Base-by-base conservation (phyloP, 768 basidiomycete species). In the Suillus americanus region DNA sequence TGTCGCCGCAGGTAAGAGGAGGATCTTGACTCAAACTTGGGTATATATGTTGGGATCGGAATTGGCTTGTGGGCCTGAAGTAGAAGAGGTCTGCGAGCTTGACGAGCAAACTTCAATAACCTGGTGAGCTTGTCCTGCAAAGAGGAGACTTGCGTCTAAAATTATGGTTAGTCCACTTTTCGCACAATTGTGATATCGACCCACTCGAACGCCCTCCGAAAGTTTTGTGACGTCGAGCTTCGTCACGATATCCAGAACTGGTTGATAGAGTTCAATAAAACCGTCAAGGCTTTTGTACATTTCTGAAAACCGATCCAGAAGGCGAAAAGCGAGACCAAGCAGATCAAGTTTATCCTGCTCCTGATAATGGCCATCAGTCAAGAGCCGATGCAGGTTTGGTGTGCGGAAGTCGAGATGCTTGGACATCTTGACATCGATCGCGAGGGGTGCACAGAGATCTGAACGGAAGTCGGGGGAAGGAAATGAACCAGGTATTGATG, bases 61-160 rank as follows among this genome's bases (percentile, higher is more conserved):
- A 99, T 97, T 0, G 95, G 93, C 75, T 96, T 97, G 81, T 99
- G 97, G 3, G 91, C 83, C 80, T 99, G 97, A 25, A 99, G 83
- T 3, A 77, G 79, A 35, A 99, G 87, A 1, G 97, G 94, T 61
- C 80, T 84, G 43, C 97, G 90, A 0, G 86, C 81, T 76, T 90
- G 85, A 13, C 75, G 79, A 0, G 93, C 80, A 71, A 96, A 92
- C 69, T 87, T 90, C 53, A 97, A 80, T 55, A 94, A 76, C 6
- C 90, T 85, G 33, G 74, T 72, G 10, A 93, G 73, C 14, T 79
- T 82, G 60, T 88, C 86, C 33, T 73, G 74, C 12, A 85, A 71
- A 8, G 81, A 77, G 0, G 77, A 69, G 38, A 88, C 69, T 43
- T 79, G 79, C 2, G 77, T 77, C 91, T 25, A 35, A 45, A 62